These are phyloP conservation scores for Mucor piriformis DNA, from an alignment of 371 early-diverging fungal species.

Conservation along the genomic window DNA sequence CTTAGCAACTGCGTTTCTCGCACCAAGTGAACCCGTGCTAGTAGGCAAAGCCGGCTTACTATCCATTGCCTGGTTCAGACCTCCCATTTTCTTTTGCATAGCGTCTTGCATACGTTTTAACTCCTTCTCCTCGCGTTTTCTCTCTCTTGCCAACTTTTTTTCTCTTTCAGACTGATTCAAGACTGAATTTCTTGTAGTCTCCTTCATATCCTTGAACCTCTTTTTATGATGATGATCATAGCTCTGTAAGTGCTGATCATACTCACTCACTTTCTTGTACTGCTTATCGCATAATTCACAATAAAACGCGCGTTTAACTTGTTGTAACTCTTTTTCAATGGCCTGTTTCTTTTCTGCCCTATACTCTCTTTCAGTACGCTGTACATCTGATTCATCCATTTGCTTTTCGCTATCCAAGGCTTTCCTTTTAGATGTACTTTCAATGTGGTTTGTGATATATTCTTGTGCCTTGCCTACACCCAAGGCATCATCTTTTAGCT, in stretches of 20 bases:
- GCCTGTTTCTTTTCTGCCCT: constrained; percentile 52
- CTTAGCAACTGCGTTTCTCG: no score
- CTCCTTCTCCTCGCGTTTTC: constrained; percentile 70
- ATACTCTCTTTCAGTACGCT: constrained; percentile 45
- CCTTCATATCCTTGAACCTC: constrained; percentile 83
- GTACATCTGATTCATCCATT: constrained; percentile 65
- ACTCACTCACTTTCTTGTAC: constrained; percentile 73
- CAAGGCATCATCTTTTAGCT: constrained; percentile 59
- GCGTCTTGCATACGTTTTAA: constrained; percentile 70
- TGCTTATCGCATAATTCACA: constrained; percentile 82
- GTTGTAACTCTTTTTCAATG: constrained; percentile 61
- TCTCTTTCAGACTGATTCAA: constrained; percentile 41
- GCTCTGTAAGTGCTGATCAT: constrained; percentile 75
- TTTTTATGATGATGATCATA: constrained; percentile 83
- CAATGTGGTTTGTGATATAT: constrained; percentile 50
- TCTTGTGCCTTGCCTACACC: constrained; percentile 71
- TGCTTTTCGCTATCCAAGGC: constrained; percentile 64
- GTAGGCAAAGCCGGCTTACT: not conserved
- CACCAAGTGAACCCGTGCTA: not conserved
- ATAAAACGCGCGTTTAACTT: constrained; percentile 73
- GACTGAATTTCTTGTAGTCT: constrained; percentile 47
- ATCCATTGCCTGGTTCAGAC: not conserved
- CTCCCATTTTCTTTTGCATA: constrained; percentile 51
- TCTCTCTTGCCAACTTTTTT: constrained; percentile 67
- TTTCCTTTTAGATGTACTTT: constrained; percentile 65